A percentile compares a stretch with the other conserved stretches of the same genome.
Conservation (phyloP, 805 yeast species). For the Ogataea naganishii region DNA sequence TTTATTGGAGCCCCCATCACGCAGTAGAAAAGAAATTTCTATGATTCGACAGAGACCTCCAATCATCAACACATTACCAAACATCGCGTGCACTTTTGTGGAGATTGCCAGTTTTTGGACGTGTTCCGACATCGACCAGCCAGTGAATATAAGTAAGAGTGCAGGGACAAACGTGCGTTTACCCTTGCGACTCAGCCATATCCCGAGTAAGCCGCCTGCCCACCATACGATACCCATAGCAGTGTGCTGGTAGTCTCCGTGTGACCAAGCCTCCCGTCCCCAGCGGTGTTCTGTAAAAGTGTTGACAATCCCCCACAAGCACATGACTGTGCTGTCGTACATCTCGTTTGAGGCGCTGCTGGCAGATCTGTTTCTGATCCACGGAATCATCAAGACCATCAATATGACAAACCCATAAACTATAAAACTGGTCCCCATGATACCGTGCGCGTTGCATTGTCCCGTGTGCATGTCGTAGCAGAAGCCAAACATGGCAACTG, state of each 20-base stretch:
- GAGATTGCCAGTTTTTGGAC: constrained; percentile 67
- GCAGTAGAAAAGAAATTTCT: constrained; percentile 71
- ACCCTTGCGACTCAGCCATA: constrained; percentile 62
- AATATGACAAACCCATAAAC: constrained; percentile 67
- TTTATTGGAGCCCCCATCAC: constrained; percentile 39
- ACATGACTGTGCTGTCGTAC: constrained; percentile 74
- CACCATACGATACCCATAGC: constrained; percentile 97
- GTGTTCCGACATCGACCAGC: constrained; percentile 93
- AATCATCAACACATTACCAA: constrained; percentile 70
- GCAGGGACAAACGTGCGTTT: constrained; percentile 74
- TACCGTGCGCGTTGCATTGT: constrained; percentile 94
- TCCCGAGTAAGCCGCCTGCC: constrained; percentile 85
- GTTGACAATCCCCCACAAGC: constrained; percentile 86
- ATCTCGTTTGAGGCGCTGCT: constrained; percentile 66
- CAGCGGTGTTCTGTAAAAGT: constrained; percentile 96
- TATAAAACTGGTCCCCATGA: constrained; percentile 89
- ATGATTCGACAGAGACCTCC: constrained; percentile 72
- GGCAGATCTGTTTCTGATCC: constrained; percentile 50
- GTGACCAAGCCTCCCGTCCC: constrained; percentile 84
- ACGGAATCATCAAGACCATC: constrained; percentile 61
- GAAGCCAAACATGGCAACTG: constrained; percentile 78
- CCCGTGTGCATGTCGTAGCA: constrained; percentile 82
- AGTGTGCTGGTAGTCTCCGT: constrained; percentile 92
- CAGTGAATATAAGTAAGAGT: constrained; percentile 74
- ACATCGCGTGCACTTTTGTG: constrained; percentile 81